Conservation (phyloP, 2,329 filamentous ascomycete genomes). For the Monosporascus sp. region DNA sequence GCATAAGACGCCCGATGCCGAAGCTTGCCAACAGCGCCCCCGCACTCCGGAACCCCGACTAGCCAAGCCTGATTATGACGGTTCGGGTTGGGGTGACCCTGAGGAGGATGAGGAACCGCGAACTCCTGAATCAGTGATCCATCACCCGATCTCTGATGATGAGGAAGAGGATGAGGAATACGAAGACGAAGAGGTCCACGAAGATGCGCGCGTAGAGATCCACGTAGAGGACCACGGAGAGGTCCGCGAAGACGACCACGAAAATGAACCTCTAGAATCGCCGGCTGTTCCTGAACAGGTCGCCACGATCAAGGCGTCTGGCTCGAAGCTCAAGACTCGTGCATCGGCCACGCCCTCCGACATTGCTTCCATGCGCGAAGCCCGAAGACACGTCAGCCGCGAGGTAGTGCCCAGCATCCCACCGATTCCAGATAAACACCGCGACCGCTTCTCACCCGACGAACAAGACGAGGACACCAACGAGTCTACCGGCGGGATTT, state of each 20-base stretch:
- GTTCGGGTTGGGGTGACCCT: slow-evolving; percentile 48
- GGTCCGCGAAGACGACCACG: slow-evolving; percentile 1
- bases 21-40: slow-evolving; percentile 35
- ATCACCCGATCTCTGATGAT: slow-evolving; percentile 57
- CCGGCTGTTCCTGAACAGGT: slow-evolving; percentile 72
- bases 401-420: slow-evolving; percentile 55
- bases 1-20: slow-evolving; percentile 31
- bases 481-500: slow-evolving; percentile 34
- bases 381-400: slow-evolving; percentile 77
- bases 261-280: slow-evolving; percentile 40
- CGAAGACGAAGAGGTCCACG: slow-evolving; percentile 20
- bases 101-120: slow-evolving; percentile 55
- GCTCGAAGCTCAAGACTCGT: slow-evolving; percentile 82
- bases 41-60: slow-evolving; percentile 44
- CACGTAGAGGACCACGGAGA: too few species aligned
- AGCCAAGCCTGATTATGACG: slow-evolving; percentile 59
- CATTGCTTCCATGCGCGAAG: slow-evolving; percentile 76
- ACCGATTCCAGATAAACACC: slow-evolving; percentile 56
- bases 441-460: slow-evolving; percentile 48
- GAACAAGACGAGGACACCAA: slow-evolving; percentile 33
- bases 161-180: slow-evolving; percentile 34
- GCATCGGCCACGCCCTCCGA: slow-evolving; percentile 85
- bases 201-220: too few species aligned
- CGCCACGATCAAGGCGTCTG: slow-evolving; percentile 78
- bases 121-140: slow-evolving; percentile 87